These are phyloP conservation scores for Celoporthe dispersa DNA, from an alignment of 2,329 filamentous ascomycete species.

Conservation along the genomic window DNA sequence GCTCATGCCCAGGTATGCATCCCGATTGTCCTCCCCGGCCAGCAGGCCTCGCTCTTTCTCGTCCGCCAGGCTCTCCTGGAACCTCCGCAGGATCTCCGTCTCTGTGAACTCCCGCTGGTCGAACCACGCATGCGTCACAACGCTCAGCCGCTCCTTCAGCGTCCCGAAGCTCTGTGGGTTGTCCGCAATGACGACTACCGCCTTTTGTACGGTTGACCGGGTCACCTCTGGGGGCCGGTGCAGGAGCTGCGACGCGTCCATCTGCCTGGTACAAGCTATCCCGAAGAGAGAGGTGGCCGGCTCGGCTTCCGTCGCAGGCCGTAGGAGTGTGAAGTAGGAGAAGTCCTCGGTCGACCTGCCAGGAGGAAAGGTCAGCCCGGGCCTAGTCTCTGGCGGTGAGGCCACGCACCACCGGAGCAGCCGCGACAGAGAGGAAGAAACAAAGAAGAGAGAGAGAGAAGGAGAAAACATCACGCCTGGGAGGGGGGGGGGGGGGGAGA, in stretches of 20 bases:
- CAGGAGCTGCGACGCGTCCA: slow-evolving; percentile 78
- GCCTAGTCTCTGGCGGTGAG: background rate
- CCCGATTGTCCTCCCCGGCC: slow-evolving; percentile 72
- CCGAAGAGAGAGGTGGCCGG: slow-evolving; percentile 87
- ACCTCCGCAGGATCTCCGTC: slow-evolving; percentile 84
- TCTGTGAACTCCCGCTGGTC: slow-evolving; percentile 92
- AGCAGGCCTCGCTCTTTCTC: slow-evolving; percentile 62
- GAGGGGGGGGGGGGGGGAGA: background rate
- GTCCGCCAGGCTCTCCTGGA: slow-evolving; percentile 84
- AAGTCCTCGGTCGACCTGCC: slow-evolving; percentile 87
- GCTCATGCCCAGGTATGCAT: slow-evolving; percentile 88
- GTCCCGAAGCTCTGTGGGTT: slow-evolving; percentile 89
- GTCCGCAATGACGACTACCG: slow-evolving; percentile 92
- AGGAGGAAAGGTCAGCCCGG: slow-evolving; percentile 2
- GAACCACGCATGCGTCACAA: slow-evolving; percentile 96
- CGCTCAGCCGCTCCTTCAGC: slow-evolving; percentile 83
- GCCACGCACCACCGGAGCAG: background rate
- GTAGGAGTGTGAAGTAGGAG: slow-evolving; percentile 93
- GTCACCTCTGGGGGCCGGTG: slow-evolving; percentile 87
- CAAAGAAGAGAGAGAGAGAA: no score
- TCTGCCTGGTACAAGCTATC: slow-evolving; percentile 91
- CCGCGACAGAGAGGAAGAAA: background rate
- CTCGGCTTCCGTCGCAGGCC: slow-evolving; percentile 56
- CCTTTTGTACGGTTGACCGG: slow-evolving; percentile 97
- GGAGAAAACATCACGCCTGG: slow-evolving; percentile 5